Evolutionary conservation across 495 filamentous ascomycete genomes (phyloP).

Genomic region (Jackrogersella multiformis): DNA sequence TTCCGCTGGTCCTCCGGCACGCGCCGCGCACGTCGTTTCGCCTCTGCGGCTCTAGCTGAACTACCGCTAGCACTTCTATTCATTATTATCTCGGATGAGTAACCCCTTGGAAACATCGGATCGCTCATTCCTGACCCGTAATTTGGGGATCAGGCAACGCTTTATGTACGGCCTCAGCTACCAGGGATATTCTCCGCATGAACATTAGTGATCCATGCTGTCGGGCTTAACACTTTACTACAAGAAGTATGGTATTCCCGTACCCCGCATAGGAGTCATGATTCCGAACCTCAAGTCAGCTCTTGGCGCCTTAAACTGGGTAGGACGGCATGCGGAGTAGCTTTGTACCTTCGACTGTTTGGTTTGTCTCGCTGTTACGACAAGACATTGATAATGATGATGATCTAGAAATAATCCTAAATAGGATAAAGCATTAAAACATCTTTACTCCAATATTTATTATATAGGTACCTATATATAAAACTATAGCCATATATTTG

Average conservation of each 20-base stretch:
- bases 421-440: no score
- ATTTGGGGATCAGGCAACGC: neutral
- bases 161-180: slow-evolving; percentile 13
- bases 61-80: slow-evolving; percentile 8
- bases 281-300: neutral
- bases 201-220: neutral
- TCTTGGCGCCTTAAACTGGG: no score
- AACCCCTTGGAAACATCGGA: slow-evolving; percentile 26
- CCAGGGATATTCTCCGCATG: slow-evolving; percentile 1
- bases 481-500: no score
- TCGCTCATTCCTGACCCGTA: slow-evolving; percentile 15
- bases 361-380: no score
- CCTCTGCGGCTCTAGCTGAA: slow-evolving; percentile 15
- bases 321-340: slow-evolving; percentile 3
- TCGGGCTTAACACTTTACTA: slow-evolving; percentile 3
- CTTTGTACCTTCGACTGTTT: no score
- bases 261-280: slow-evolving; percentile 23
- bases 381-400: no score
- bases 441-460: no score
- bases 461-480: no score
- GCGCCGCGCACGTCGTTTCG: slow-evolving; percentile 35
- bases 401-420: no score
- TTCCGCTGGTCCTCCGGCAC: slow-evolving; percentile 47
- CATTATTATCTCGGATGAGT: neutral
- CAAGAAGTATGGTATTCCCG: slow-evolving; percentile 1